Evolutionary conservation across 2,329 filamentous ascomycete genomes (phyloP), one percentile per base, ranked within the genome.

Genomic region (Aspergillus sp.): DNA sequence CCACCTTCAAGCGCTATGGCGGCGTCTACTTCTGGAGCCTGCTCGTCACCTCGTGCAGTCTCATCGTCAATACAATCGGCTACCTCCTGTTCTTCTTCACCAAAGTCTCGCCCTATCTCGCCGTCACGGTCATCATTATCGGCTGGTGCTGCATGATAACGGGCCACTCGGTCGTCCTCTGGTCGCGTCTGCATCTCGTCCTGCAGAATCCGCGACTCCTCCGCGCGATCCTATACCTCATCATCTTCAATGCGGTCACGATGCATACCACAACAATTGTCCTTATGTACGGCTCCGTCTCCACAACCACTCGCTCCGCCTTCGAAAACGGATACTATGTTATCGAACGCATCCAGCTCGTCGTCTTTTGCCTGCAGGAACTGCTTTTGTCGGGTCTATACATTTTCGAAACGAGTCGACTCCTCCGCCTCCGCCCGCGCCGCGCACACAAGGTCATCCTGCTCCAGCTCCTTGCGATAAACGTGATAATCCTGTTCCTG

Each of bases 351-450:
- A 73, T 85, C 11, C 82, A 85, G 66, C 77, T 85, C 57, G 80
- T 80, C 3, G 72, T 80, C n/a, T 85, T 85, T 67, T 83, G 80
- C 61, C 49, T 84, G 13, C 83, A 85, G 66, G 83, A 85, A 59
- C 72, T 79, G 48, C 73, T 83, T 48, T 77, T 85, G 31, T 84
- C 82, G 0, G 70, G 73, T 0, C 71, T 83, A 19, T 85, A 83
- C 68, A 82, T 85, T 45, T 72, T 69, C 64, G 81, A 84, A 63
- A 82, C 83, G 0, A 68, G 80, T 56, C 79, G 76, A 79, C 73
- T 84, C 17, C 73, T 84, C 19, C 55, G 56, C 1, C 55, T 63
- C 71, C 66, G 71, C 3, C 72, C 69, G 0, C 56, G 64, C 15
- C 66, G 64, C 9, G 65, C 64, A 3, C 64, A 64, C 0, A 41